Percentiles rank a stretch among this genome's conserved stretches.
Conservation (phyloP, 495 filamentous ascomycete genomes). For the Podospora australis region DNA sequence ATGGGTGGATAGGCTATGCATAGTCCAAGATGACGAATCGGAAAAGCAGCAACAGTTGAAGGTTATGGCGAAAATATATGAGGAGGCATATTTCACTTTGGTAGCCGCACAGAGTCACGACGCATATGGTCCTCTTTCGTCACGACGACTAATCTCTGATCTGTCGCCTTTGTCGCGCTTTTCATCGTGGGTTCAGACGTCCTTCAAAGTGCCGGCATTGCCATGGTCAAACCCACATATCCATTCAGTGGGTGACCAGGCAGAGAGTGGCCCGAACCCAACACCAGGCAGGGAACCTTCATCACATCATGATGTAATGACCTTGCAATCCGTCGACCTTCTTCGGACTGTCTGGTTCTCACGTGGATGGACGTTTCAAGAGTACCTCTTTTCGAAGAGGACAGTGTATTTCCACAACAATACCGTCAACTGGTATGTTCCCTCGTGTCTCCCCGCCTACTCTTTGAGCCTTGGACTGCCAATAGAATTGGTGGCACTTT, state of each 20-base stretch:
- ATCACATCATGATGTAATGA: constrained; percentile 13
- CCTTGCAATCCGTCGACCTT: constrained; percentile 6
- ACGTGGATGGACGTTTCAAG: constrained; percentile 23
- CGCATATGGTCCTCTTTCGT: not conserved
- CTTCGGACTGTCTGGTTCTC: constrained; percentile 11
- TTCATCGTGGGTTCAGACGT: too few relatives aligned
- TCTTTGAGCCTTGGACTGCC: too few relatives aligned
- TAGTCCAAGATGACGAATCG: constrained; percentile 24
- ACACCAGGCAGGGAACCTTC: too few relatives aligned
- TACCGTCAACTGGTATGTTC: constrained; percentile 13
- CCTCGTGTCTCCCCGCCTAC: too few relatives aligned
- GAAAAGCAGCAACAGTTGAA: constrained; percentile 24
- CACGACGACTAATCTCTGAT: too few relatives aligned
- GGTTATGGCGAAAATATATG: constrained; percentile 32
- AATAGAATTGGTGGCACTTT: too few relatives aligned
- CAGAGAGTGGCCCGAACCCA: constrained; percentile 1
- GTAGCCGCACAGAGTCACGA: constrained; percentile 20
- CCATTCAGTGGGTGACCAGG: not conserved
- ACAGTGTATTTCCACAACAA: constrained; percentile 19
- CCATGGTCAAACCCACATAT: too few relatives aligned
- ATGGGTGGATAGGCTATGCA: constrained; percentile 35
- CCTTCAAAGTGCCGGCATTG: too few relatives aligned
- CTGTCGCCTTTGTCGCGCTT: too few relatives aligned
- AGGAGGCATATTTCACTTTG: constrained; percentile 26
- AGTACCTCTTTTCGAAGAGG: constrained; percentile 15